Percentiles rank a stretch among this genome's conserved stretches.
These are phyloP conservation scores for Platanthera guangdongensis DNA, from an alignment of 106 monocot species.

Conservation along the genomic window DNA sequence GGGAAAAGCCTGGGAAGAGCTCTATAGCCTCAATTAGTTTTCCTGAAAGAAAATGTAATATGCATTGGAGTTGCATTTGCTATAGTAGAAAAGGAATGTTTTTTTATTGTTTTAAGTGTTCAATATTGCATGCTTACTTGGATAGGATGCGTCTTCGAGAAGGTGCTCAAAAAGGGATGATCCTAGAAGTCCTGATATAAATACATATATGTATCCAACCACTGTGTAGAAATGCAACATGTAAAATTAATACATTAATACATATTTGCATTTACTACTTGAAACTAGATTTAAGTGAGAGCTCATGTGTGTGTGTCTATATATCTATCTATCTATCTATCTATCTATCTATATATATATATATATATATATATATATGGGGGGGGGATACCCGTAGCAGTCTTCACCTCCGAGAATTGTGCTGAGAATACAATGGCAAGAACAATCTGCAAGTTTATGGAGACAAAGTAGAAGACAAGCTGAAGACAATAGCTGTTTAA, in stretches of 20 bases:
- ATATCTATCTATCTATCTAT: too few species aligned
- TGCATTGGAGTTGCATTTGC: neutral
- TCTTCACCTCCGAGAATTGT: constrained; percentile 38
- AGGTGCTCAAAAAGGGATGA: constrained; percentile 26
- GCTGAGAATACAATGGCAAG: constrained; percentile 31
- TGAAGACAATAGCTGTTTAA: constrained; percentile 33
- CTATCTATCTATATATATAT: too few species aligned
- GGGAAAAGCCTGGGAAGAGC: constrained; percentile 15
- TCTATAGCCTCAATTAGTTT: neutral
- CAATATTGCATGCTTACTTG: constrained; percentile 28
- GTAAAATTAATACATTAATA: neutral
- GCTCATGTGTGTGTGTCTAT: neutral
- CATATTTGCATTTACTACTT: neutral
- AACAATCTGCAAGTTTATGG: constrained; percentile 42
- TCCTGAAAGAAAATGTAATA: constrained; percentile 7
- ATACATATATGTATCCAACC: constrained; percentile 42
- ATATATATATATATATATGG: neutral
- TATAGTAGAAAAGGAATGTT: neutral
- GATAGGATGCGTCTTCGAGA: constrained; percentile 30
- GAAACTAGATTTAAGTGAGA: neutral
- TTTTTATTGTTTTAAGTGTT: neutral
- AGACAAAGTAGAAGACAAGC: constrained; percentile 34
- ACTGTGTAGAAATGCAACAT: constrained; percentile 17
- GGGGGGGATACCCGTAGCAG: constrained; percentile 22
- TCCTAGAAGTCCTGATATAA: constrained; percentile 40